phyloP scores from a whole-genome alignment of 805 yeast genomes.

The Schizosaccharomyces cryophilus region DNA sequence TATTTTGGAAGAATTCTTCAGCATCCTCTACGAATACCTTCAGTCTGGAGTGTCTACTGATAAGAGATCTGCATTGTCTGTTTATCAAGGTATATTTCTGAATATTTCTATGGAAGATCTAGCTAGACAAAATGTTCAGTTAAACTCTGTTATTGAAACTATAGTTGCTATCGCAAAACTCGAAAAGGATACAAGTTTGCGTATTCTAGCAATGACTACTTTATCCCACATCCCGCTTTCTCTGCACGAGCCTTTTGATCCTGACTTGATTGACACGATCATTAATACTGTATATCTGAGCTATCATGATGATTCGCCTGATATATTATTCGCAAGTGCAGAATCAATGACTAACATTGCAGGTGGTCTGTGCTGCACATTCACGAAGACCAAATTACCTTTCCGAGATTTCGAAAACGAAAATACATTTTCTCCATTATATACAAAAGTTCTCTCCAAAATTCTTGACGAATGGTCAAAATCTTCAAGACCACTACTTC shows the following conservation, averaged over 20 bases:
- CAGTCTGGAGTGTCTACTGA: no score
- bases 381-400: background rate
- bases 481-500: background rate
- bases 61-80: no score
- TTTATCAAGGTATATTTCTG: no score
- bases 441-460: slow-evolving; percentile 3
- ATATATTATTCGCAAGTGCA: slow-evolving; percentile 52
- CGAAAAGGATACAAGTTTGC: background rate
- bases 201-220: background rate
- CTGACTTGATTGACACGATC: slow-evolving; percentile 11
- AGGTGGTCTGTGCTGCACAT: slow-evolving; percentile 33
- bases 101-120: no score
- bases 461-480: background rate
- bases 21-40: no score
- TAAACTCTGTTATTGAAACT: no score
- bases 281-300: slow-evolving; percentile 30
- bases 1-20: no score
- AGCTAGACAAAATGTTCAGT: no score
- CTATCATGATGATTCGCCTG: slow-evolving; percentile 46
- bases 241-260: slow-evolving; percentile 5
- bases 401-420: slow-evolving; percentile 10
- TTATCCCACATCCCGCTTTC: background rate
- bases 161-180: no score
- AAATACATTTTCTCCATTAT: slow-evolving; percentile 4
- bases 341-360: slow-evolving; percentile 56